Base-by-base conservation (phyloP, 2,329 filamentous ascomycete genomes). In the Drechslerella coelobrocha region DNA sequence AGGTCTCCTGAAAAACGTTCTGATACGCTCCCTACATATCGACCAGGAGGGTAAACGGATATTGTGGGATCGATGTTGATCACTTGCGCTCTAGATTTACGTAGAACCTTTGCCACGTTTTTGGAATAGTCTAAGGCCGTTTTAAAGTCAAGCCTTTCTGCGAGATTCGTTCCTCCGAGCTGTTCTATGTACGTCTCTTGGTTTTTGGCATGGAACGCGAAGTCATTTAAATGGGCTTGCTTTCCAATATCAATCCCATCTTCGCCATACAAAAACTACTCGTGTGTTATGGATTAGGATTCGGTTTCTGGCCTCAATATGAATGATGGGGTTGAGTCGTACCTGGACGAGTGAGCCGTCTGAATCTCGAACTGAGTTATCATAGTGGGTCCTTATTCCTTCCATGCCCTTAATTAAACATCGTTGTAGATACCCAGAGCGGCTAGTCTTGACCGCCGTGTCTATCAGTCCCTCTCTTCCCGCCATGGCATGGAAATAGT, bases 331-430 rank as follows among this genome's bases (percentile, higher is more conserved):
- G 17, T 34, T 2, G 6, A 8, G n/a, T 9, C 8, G 43, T 68
- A 75, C 74, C 74, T 76, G 94, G 1, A 99, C 85, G 76, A 99
- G 85, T 1, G 89, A 91, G 23, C 95, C 95, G 78, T 99, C 95
- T 0, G 93, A 88, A 76, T 99, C 93, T 73, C 94, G 87, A 14
- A 99, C 94, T 0, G 92, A 95, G 7, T 89, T 92, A 77, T 99
- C 94, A 78, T 99, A 97, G 72, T 92, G 88, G 1, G 96, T 92
- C 76, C 88, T 89, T 45, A 97, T 83, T 2, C 94, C 94, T 79
- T 99, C 94, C 89, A 99, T 95, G 72, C 94, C 94, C 82, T 99
- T 99, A 81, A 99, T 95, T 73, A 99, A 84, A 84, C 94, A 99
- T 78, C 95, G 85, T 78, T 99, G 94, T 55, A 99, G 83, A 78